These are phyloP conservation scores for Thielaviopsis musarum DNA, from an alignment of 2,329 filamentous ascomycete genomes.

Conservation along the genomic window DNA sequence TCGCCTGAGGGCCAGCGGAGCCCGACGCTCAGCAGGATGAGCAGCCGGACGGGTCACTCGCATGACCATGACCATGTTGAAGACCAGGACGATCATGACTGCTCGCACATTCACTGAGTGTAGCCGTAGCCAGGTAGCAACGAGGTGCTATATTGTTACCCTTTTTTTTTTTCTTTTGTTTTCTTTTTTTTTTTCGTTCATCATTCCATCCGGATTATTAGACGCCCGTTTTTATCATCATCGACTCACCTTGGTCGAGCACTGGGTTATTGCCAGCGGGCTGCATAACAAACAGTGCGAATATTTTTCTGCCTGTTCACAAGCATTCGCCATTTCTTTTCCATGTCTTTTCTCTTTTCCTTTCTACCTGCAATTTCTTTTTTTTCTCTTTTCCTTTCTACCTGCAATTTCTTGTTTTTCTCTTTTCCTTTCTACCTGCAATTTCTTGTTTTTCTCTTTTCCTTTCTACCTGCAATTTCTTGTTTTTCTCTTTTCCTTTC, in stretches of 20 bases:
- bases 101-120: constrained; percentile 6
- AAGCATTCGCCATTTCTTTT: too few relatives aligned
- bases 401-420: neutral
- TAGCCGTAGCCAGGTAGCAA: neutral
- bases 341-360: neutral
- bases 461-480: too few relatives aligned
- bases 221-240: neutral
- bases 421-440: neutral
- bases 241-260: neutral
- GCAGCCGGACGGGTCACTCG: constrained; percentile 3
- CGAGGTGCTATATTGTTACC: neutral
- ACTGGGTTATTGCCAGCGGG: neutral
- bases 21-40: constrained; percentile 7
- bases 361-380: neutral
- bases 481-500: too few relatives aligned
- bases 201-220: neutral
- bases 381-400: too few relatives aligned
- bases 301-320: too few relatives aligned
- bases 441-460: neutral
- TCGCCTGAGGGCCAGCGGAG: constrained; percentile 7
- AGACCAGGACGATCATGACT: constrained; percentile 5
- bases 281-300: neutral
- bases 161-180: neutral
- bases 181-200: neutral
- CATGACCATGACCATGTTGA: constrained; percentile 7